These are phyloP conservation scores for Suhomyces coccinellae DNA, from an alignment of 1,139 yeast genomes.

Conservation along the genomic window DNA sequence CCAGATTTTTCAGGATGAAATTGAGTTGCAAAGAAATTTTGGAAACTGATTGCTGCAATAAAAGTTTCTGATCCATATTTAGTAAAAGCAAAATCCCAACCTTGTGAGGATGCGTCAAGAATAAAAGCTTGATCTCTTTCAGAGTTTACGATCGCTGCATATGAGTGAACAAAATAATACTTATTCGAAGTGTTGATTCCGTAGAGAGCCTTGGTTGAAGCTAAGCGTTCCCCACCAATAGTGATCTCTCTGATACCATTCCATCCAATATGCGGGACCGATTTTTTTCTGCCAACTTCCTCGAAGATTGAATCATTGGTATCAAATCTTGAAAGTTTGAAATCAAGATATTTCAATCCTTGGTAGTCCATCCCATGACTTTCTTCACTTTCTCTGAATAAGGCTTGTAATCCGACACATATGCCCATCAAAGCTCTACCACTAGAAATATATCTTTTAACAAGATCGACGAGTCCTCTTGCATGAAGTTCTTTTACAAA, in stretches of 20 bases:
- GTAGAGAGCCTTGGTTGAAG: conserved; percentile 42
- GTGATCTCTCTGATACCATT: conserved; percentile 43
- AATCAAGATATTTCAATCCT: conserved; percentile 57
- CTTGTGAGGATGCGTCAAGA: conserved; percentile 38
- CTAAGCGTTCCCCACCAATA: conserved; percentile 18
- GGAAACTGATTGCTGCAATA: conserved; percentile 77
- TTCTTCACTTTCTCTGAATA: conserved; percentile 76
- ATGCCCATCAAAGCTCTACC: conserved; percentile 93
- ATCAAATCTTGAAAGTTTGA: conserved; percentile 60
- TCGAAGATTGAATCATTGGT: conserved; percentile 37
- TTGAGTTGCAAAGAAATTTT: conserved; percentile 88
- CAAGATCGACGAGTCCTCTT: conserved; percentile 64
- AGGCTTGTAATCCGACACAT: conserved; percentile 91
- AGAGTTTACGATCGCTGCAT: conserved; percentile 62
- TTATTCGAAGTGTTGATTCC: conserved; percentile 65
- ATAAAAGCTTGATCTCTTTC: conserved; percentile 30
- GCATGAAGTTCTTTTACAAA: conserved; percentile 69
- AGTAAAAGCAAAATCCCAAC: conserved; percentile 79
- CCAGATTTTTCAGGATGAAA: conserved; percentile 99
- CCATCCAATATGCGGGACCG: conserved; percentile 98
- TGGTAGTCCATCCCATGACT: conserved; percentile 48
- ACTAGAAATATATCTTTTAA: conserved; percentile 60
- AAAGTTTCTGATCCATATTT: conserved; percentile 78
- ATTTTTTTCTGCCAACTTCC: conserved; percentile 40
- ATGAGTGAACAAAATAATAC: conserved; percentile 94